These are phyloP conservation scores for Thielaviopsis populi DNA, from an alignment of 2,329 filamentous ascomycete species.

Conservation along the genomic window DNA sequence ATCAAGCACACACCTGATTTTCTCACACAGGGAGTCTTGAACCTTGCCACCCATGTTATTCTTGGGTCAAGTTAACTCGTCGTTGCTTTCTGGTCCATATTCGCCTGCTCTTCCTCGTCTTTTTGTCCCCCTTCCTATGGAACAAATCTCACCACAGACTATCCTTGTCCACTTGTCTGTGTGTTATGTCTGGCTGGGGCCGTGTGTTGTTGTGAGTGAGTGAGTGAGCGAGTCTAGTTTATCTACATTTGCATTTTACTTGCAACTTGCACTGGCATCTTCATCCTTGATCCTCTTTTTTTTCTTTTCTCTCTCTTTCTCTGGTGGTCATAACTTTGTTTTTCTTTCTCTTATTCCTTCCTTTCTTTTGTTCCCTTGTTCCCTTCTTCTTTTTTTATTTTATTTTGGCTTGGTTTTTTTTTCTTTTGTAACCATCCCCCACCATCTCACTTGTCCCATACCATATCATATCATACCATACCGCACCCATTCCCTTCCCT, in stretches of 20 bases:
- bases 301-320: slow-evolving; percentile 6
- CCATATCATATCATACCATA: not conserved
- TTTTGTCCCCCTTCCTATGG: slow-evolving; percentile 5
- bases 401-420: not conserved
- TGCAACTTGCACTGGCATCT: slow-evolving; percentile 5
- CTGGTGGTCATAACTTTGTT: not conserved
- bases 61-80: not conserved
- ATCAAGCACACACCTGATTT: slow-evolving; percentile 1
- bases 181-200: slow-evolving; percentile 1
- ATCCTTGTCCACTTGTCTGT: slow-evolving; percentile 3
- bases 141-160: slow-evolving; percentile 3
- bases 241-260: slow-evolving; percentile 6
- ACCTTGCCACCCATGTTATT: slow-evolving; percentile 3
- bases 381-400: slow-evolving; percentile 6
- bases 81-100: slow-evolving; percentile 3
- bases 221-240: not conserved
- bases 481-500: too few species aligned
- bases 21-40: not conserved
- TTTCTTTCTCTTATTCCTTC: slow-evolving; percentile 6
- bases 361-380: slow-evolving; percentile 3
- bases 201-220: slow-evolving; percentile 1
- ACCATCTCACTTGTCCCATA: not conserved
- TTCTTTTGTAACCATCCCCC: not conserved
- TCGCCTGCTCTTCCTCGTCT: not conserved
- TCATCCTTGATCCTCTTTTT: slow-evolving; percentile 8